These are phyloP conservation scores for Babesia sp. DNA, from an alignment of 169 alveolate genomes.

Conservation along the genomic window DNA sequence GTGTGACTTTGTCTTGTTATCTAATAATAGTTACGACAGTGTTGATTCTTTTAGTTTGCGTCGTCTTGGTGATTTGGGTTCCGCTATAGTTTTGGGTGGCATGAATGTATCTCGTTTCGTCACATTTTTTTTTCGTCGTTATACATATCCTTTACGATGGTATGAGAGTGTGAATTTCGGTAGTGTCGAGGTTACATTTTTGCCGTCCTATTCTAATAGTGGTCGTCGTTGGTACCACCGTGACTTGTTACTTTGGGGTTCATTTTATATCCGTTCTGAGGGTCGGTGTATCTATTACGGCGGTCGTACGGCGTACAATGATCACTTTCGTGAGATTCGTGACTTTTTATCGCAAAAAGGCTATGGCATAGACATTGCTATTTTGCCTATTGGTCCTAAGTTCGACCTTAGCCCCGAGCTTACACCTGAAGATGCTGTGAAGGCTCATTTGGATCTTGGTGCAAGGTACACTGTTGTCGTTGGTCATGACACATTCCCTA, in stretches of 20 bases:
- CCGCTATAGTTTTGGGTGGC: conserved; percentile 55
- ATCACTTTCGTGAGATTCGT: conserved; percentile 43
- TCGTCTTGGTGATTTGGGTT: conserved; percentile 48
- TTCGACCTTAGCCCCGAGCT: conserved; percentile 19
- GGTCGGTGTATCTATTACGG: conserved; percentile 18
- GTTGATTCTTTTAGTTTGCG: conserved; percentile 48
- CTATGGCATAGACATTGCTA: conserved; percentile 39
- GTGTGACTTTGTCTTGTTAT: conserved; percentile 37
- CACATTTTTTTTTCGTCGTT: conserved; percentile 25
- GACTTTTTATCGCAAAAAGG: conserved; percentile 15
- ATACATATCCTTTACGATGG: conserved; percentile 56
- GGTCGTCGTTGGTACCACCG: conserved; percentile 36
- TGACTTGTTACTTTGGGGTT: conserved; percentile 58
- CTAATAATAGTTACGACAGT: conserved; percentile 47
- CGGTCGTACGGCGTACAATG: conserved; percentile 45
- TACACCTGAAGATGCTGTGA: conserved; percentile 52
- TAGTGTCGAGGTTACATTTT: conserved; percentile 40
- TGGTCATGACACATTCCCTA: conserved; percentile 56
- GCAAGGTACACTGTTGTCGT: conserved; percentile 31
- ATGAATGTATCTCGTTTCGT: conserved; percentile 44
- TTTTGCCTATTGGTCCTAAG: conserved; percentile 58
- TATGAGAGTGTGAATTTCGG: conserved; percentile 54
- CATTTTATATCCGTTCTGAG: conserved; percentile 32
- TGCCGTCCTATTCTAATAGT: conserved; percentile 46
- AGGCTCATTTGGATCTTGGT: conserved; percentile 34